Percentiles rank a stretch among this genome's conserved stretches.
These are phyloP conservation scores for Clavariopsis aquatica DNA, from an alignment of 495 filamentous ascomycete genomes.

Conservation along the genomic window DNA sequence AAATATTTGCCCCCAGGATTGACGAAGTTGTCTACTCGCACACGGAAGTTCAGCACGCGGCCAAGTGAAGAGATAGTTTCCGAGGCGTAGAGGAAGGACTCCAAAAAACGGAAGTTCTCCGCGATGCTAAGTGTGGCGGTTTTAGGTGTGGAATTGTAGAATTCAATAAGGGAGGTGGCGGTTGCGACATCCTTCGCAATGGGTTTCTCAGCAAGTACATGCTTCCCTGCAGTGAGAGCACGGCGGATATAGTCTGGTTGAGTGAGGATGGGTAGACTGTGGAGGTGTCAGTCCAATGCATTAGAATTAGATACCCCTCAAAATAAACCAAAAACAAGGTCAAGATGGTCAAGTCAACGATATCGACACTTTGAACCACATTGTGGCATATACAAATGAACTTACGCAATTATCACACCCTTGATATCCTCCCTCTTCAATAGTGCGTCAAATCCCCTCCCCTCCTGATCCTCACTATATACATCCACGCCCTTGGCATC, in stretches of 20 bases:
- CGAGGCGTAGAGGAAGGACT: slow-evolving; percentile 57
- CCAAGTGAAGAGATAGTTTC: slow-evolving; percentile 63
- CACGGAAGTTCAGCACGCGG: slow-evolving; percentile 63
- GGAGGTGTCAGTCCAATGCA: background rate
- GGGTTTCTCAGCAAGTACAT: slow-evolving; percentile 83
- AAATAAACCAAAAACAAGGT: too few species aligned
- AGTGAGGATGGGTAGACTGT: slow-evolving; percentile 58
- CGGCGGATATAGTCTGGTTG: slow-evolving; percentile 61
- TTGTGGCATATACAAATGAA: background rate
- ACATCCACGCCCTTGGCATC: slow-evolving; percentile 40
- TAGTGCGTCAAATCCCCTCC: slow-evolving; percentile 59
- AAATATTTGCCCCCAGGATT: slow-evolving; percentile 60
- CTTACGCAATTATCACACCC: slow-evolving; percentile 68
- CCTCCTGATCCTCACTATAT: slow-evolving; percentile 62
- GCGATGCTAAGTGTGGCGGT: slow-evolving; percentile 64
- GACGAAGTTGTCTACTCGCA: slow-evolving; percentile 58
- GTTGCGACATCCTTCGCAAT: slow-evolving; percentile 66
- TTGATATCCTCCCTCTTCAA: slow-evolving; percentile 65
- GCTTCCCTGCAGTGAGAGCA: slow-evolving; percentile 70
- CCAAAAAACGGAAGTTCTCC: slow-evolving; percentile 74
- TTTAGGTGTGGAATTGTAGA: slow-evolving; percentile 54
- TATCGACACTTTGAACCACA: background rate
- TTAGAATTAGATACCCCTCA: background rate
- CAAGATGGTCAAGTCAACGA: too few species aligned
- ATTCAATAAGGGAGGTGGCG: slow-evolving; percentile 62